Evolutionary conservation across 2,329 filamentous ascomycete genomes (phyloP), one percentile per base, ranked within the genome.

Genomic region (Ophiostoma tasmaniense): DNA sequence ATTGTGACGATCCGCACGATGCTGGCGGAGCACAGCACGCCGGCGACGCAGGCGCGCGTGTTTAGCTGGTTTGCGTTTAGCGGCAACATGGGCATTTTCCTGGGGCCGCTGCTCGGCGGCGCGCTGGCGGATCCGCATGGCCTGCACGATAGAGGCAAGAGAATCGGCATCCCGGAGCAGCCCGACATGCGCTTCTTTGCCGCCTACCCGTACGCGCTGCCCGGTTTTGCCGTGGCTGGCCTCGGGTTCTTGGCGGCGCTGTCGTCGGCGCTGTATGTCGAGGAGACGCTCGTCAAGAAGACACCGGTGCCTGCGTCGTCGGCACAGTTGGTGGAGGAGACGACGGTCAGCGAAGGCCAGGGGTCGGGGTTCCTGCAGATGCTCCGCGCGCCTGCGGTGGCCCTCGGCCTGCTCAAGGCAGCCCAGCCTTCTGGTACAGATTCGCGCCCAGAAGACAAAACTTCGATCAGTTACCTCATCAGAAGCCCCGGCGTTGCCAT

Each of bases 61-160:
- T 95, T 93, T 75, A 88, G 88, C 74, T 90, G 87, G 81, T 93
- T 93, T 75, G 89, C 90, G 11, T 91, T 94, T 75, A 81, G 85
- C 0, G 87, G 87, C 4, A 94, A 94, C 72, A 28, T 93, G 10
- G 91, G 91, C 3, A 87, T 94, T 62, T 87, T 92, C 70, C 37
- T 92, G 1, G 91, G 91, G 0, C 90, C 90, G 2, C 74, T 91
- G 10, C 75, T 92, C 25, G 90, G 90, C 59, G 91, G 90, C 67
- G 81, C 80, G 0, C 81, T 95, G 0, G 88, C 90, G 13, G 84
- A 90, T 42, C 91, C 91, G 1, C 87, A 84, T 0, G 74, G 79
- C 5, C 86, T 90, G 75, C 92, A 89, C 74, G 84, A 30, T 22
- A n/a, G 22, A 35, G 52, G 28, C 30, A n/a, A 22, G 45, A 39